Evolutionary conservation across 2,329 filamentous ascomycete species (phyloP).

Genomic region (Trichoderma arundinaceum): DNA sequence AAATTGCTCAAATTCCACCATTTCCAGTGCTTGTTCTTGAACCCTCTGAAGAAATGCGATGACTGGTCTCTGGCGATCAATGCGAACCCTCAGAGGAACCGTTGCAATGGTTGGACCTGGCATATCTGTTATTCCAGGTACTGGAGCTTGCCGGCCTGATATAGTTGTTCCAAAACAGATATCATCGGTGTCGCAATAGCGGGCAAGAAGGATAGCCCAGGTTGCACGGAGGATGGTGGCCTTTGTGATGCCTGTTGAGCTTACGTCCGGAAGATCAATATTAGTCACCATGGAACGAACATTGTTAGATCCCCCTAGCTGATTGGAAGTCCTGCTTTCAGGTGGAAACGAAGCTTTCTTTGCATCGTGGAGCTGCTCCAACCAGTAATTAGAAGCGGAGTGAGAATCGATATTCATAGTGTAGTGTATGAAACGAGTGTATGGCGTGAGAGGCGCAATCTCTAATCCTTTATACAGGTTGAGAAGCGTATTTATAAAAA

Average conservation of each 20-base stretch:
- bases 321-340: neutral
- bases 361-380: constrained; percentile 2
- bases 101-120: constrained; percentile 32
- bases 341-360: constrained; percentile 18
- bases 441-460: neutral
- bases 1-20: constrained; percentile 35
- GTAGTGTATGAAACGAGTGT: constrained; percentile 24
- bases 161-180: constrained; percentile 35
- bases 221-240: constrained; percentile 39
- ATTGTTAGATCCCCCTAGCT: too few relatives aligned
- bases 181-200: constrained; percentile 43
- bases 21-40: constrained; percentile 29
- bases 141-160: constrained; percentile 34
- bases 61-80: constrained; percentile 4
- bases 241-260: constrained; percentile 29
- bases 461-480: constrained; percentile 4
- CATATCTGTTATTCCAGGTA: constrained; percentile 33
- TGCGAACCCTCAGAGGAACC: constrained; percentile 19
- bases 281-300: neutral
- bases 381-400: constrained; percentile 16
- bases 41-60: constrained; percentile 21
- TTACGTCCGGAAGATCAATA: constrained; percentile 10
- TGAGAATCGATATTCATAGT: constrained; percentile 6
- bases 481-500: neutral
- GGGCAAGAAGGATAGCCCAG: constrained; percentile 44